Evolutionary conservation across 1,284 basidiomycete genomes (phyloP).

Genomic region (Ustilago nuda): DNA sequence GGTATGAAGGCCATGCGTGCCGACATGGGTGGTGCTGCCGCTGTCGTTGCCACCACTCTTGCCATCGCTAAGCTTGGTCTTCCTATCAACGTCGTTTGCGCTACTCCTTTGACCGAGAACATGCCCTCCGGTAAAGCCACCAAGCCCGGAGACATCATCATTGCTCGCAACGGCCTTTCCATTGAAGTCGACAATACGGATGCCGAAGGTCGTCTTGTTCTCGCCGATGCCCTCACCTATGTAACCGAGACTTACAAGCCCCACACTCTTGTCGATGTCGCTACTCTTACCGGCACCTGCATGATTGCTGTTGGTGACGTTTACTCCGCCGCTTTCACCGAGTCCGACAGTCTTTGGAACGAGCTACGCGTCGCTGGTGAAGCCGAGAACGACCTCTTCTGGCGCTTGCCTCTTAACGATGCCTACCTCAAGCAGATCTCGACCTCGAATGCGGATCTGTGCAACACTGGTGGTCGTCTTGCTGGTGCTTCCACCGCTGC

Average conservation of each 20-base stretch:
- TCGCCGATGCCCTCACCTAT: conserved; percentile 85
- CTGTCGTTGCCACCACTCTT: conserved; percentile 78
- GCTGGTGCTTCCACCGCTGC: conserved; percentile 85
- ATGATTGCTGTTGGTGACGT: conserved; percentile 74
- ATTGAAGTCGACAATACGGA: conserved; percentile 90
- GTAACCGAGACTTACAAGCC: conserved; percentile 82
- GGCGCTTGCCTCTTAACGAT: conserved; percentile 75
- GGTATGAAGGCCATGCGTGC: conserved; percentile 73
- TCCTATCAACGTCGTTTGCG: conserved; percentile 81
- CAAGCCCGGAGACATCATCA: conserved; percentile 84
- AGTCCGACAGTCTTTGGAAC: conserved; percentile 75
- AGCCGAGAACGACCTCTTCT: conserved; percentile 73
- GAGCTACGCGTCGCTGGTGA: conserved; percentile 78
- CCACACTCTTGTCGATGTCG: conserved; percentile 84
- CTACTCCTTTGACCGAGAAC: conserved; percentile 85
- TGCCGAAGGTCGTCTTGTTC: conserved; percentile 83
- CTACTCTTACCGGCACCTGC: conserved; percentile 78
- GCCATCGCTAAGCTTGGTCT: conserved; percentile 84
- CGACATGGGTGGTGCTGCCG: conserved; percentile 75
- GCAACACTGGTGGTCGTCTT: conserved; percentile 79
- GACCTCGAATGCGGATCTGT: conserved; percentile 82
- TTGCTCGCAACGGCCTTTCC: conserved; percentile 88
- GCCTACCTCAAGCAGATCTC: conserved; percentile 82
- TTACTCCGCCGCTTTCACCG: conserved; percentile 80
- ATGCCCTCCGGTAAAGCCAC: conserved; percentile 77